Evolutionary conservation across 2,329 filamentous ascomycete genomes (phyloP), one percentile per base, ranked within the genome.

Genomic region (Colletotrichum plurivorum): DNA sequence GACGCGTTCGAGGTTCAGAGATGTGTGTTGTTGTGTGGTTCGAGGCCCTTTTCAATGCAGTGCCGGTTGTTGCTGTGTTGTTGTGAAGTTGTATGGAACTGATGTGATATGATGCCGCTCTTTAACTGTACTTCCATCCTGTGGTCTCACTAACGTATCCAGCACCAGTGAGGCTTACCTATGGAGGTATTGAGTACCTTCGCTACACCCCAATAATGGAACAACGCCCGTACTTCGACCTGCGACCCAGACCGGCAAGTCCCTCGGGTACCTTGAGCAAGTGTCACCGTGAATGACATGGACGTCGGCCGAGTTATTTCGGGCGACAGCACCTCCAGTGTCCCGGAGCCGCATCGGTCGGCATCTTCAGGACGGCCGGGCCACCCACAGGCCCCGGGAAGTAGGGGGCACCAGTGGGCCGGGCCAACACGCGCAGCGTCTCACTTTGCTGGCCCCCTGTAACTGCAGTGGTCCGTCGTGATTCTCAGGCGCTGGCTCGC

Each of bases 281-380:
- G 31, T 36, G 9, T 36, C 31, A 36, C 10, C 31, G 31, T 36
- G 31, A 36, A 36, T 36, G 10, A 3, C 31, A 36, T 10, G 8
- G 31, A 36, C 31, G 31, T 36, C 31, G 31, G 31, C 31, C 31
- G 31, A 36, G 31, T 36, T 36, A 36, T 43, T 15, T 43, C 41
- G 41, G 41, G 41, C 41, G 41, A 43, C 16, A 43, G 41, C 41
- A 13, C 6, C 41, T 15, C 5, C 39, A 41, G 10, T 3, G 39
- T 10, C 1, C 25, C 5, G 5, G 60, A 46, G 36, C 20, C 61
- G 31, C 31, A 36, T 36, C 54, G 39, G 48, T 7, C 66, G 36
- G 52, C 31, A 68, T 43, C 66, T 59, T 59, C 61, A 65, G 66
- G 54, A 61, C 54, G 25, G 64, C n/a, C 52, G 31, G 13, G 36